A percentile compares a stretch with the other conserved stretches of the same genome.
Conservation (phyloP, 2,329 filamentous ascomycete genomes). For the Colletotrichum caudatum region DNA sequence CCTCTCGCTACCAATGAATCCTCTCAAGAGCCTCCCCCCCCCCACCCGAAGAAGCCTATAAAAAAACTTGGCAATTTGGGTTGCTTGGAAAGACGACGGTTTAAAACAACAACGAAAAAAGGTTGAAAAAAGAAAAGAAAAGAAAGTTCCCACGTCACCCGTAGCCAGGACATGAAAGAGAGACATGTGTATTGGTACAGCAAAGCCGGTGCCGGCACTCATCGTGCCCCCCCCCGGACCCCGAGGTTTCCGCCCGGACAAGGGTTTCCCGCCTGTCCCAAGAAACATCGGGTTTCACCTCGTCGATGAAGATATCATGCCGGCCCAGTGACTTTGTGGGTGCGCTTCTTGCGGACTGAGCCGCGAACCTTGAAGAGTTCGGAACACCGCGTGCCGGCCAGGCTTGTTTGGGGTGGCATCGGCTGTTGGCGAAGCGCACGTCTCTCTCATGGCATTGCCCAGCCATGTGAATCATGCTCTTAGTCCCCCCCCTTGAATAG, state of each 20-base stretch:
- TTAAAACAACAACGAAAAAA: not conserved
- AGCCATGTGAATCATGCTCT: not conserved
- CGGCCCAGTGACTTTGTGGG: not conserved
- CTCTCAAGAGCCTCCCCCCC: not conserved
- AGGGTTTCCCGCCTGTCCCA: not conserved
- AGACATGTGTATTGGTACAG: constrained; percentile 27
- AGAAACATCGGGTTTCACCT: constrained; percentile 17
- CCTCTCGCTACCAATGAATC: not conserved
- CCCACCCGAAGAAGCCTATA: not conserved
- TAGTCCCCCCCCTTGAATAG: not conserved
- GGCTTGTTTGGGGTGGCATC: constrained; percentile 19
- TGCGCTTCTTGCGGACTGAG: not conserved
- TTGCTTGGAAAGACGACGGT: constrained; percentile 44
- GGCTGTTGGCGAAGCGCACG: constrained; percentile 8
- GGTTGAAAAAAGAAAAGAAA: not conserved
- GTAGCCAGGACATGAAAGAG: constrained; percentile 44
- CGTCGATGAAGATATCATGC: not conserved
- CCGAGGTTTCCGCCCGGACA: not conserved
- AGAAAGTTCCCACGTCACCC: constrained; percentile 45
- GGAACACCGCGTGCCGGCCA: constrained; percentile 38
- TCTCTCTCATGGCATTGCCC: not conserved
- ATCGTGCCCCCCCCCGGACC: not conserved
- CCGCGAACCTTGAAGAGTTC: constrained; percentile 39
- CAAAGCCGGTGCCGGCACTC: constrained; percentile 10
- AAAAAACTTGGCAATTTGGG: not conserved